Evolutionary conservation across 1,139 yeast genomes (phyloP), one percentile per base, ranked within the genome.

Genomic region (Geotrichum bryndzae): DNA sequence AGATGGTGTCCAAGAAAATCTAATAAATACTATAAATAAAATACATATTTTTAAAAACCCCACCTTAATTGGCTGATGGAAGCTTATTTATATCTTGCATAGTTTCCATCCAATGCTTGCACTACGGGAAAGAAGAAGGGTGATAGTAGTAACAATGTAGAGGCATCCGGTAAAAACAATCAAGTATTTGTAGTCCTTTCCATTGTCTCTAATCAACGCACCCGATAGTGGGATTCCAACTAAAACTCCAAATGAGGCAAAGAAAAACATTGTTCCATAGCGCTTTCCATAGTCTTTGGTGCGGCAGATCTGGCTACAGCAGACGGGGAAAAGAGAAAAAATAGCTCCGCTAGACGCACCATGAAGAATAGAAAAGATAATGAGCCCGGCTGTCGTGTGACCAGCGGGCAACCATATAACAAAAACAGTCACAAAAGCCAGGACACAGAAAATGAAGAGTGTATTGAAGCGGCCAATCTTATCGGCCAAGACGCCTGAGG

Each of bases 401-500:
- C 86, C 87, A 64, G 83, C 79, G 8, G 86, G 87, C 13, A 82
- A 70, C 87, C 87, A 84, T 15, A 84, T 65, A 1, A 75, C 70
- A 58, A 82, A 71, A 11, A 70, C 65, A 25, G 74, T 67, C 46
- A 84, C 31, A 0, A 53, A 56, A 15, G 62, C 57, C 53, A 1
- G 31, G 18, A 25, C 13, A 29, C 51, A 46, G 10, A 48, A 33
- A 8, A 48, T 2, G 38, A 80, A 73, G 68, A 81, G 81, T 23
- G 85, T 77, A 67, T 85, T 86, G 71, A 82, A 85, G 48, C 82
- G 76, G 0, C 91, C 91, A 46, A 80, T 64, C 62, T 76, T 82
- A 63, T 87, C 87, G 0, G 85, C 80, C 10, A 81, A 66, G 38
- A 76, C 72, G 0, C 86, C 85, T 0, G 89, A 86, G 6, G 84